Percentiles rank a stretch among this genome's conserved stretches.
phyloP scores from a whole-genome alignment of 2,329 filamentous ascomycete species.

The Cryphonectria radicalis region DNA sequence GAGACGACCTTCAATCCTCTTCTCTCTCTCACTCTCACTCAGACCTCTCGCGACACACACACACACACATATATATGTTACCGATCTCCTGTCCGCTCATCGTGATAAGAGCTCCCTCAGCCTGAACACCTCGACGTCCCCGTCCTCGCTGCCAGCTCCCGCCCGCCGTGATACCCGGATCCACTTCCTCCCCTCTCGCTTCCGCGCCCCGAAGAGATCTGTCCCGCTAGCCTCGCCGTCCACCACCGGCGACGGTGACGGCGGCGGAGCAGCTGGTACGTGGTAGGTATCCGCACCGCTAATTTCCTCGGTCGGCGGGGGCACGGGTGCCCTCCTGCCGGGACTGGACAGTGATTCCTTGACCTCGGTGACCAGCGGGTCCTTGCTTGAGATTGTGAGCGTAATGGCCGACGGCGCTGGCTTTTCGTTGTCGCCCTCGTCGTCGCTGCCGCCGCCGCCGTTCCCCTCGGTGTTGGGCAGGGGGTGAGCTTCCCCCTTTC shows the following conservation, averaged over 20 bases:
- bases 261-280: slow-evolving; percentile 10
- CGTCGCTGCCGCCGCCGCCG: not conserved
- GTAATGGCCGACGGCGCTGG: not conserved
- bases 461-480: not conserved
- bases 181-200: slow-evolving; percentile 24
- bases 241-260: not conserved
- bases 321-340: slow-evolving; percentile 15
- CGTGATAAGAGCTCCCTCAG: slow-evolving; percentile 25
- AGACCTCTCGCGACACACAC: not conserved
- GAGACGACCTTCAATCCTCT: too few species aligned
- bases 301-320: slow-evolving; percentile 24
- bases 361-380: slow-evolving; percentile 23
- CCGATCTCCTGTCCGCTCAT: slow-evolving; percentile 4
- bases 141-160: not conserved
- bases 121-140: slow-evolving; percentile 21
- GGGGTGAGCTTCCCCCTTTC: not conserved
- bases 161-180: slow-evolving; percentile 21
- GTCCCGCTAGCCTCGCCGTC: not conserved
- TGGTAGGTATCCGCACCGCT: slow-evolving; percentile 23
- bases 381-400: slow-evolving; percentile 20
- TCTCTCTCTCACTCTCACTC: not conserved
- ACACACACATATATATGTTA: not conserved
- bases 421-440: not conserved
- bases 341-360: slow-evolving; percentile 20
- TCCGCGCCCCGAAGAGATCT: slow-evolving; percentile 19